A percentile compares a stretch with the other conserved stretches of the same genome.
Evolutionary conservation across 2,329 filamentous ascomycete genomes (phyloP).

Genomic region (Helotiales sp.): DNA sequence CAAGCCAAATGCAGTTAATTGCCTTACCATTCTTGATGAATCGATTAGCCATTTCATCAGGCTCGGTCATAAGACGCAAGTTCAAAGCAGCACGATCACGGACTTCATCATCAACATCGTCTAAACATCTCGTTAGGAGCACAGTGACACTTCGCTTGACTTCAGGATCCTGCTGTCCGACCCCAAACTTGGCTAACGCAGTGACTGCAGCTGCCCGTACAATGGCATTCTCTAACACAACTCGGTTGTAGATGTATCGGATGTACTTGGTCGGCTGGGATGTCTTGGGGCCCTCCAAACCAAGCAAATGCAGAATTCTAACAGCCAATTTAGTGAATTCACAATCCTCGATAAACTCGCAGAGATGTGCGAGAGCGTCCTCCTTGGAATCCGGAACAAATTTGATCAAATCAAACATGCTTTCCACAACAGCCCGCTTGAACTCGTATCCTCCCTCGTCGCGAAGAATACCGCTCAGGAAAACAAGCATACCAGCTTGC

Average conservation of each 20-base stretch:
- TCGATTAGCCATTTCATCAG: slow-evolving; percentile 77
- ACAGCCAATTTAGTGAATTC: slow-evolving; percentile 98
- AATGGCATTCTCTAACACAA: slow-evolving; percentile 95
- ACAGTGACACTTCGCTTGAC: slow-evolving; percentile 96
- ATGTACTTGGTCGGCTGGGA: slow-evolving; percentile 98
- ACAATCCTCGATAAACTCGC: slow-evolving; percentile 99
- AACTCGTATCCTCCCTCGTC: slow-evolving; percentile 99
- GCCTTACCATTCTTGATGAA: slow-evolving; percentile 90
- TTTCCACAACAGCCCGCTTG: slow-evolving; percentile 96
- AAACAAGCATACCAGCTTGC: slow-evolving; percentile 96
- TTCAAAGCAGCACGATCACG: slow-evolving; percentile 94
- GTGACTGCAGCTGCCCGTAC: slow-evolving; percentile 95
- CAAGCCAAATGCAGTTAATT: slow-evolving; percentile 3
- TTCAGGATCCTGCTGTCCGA: slow-evolving; percentile 93
- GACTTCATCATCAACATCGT: slow-evolving; percentile 97
- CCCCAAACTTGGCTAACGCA: slow-evolving; percentile 94
- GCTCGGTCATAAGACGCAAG: slow-evolving; percentile 84
- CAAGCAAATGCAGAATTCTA: slow-evolving; percentile 90
- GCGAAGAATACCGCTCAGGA: slow-evolving; percentile 93
- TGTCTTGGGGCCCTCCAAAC: slow-evolving; percentile 92
- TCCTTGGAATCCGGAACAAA: slow-evolving; percentile 90
- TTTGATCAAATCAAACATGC: slow-evolving; percentile 99
- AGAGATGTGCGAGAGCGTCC: slow-evolving; percentile 88
- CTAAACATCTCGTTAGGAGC: slow-evolving; percentile 87
- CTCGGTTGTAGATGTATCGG: slow-evolving; percentile 98